Percentiles rank a stretch among this genome's conserved stretches.
Evolutionary conservation across 1,284 basidiomycete genomes (phyloP).

Genomic region (Papiliotrema laurentii): DNA sequence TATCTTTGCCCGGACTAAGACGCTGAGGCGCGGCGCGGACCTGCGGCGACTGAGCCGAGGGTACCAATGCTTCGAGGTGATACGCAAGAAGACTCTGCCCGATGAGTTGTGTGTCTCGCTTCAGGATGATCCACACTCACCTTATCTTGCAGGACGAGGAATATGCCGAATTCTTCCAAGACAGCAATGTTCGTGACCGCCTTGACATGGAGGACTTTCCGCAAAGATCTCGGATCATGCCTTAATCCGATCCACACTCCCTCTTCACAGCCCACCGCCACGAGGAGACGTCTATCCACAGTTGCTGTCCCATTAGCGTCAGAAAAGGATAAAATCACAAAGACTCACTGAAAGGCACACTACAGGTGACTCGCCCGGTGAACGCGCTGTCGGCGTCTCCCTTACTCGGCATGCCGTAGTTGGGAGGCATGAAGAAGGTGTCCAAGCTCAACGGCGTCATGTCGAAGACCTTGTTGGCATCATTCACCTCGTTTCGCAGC

Average conservation of each 20-base stretch:
- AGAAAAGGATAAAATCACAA: too few species aligned
- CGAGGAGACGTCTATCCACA: constrained; percentile 71
- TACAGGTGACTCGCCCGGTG: constrained; percentile 88
- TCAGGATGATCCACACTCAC: constrained; percentile 46
- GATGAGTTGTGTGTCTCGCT: not conserved
- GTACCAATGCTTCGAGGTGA: constrained; percentile 91
- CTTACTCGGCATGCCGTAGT: constrained; percentile 51
- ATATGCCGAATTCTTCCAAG: constrained; percentile 89
- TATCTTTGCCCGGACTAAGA: constrained; percentile 72
- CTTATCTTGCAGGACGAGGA: constrained; percentile 90
- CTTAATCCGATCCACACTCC: constrained; percentile 96
- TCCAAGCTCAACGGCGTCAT: constrained; percentile 78
- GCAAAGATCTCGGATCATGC: constrained; percentile 77
- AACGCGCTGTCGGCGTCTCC: constrained; percentile 66
- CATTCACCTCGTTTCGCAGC: constrained; percentile 77
- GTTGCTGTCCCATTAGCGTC: constrained; percentile 56
- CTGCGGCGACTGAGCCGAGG: constrained; percentile 54
- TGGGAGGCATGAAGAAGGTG: constrained; percentile 70
- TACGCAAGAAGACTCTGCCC: constrained; percentile 59
- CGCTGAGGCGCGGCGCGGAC: constrained; percentile 64
- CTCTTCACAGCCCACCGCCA: constrained; percentile 90
- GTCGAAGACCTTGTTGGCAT: constrained; percentile 86
- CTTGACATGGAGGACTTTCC: constrained; percentile 83
- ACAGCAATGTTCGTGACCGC: constrained; percentile 91
- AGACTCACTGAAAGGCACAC: constrained; percentile 79